Percentiles rank a stretch among this genome's conserved stretches.
Evolutionary conservation across 2,329 filamentous ascomycete genomes (phyloP).

Genomic region (Aspergillus calidoustus): DNA sequence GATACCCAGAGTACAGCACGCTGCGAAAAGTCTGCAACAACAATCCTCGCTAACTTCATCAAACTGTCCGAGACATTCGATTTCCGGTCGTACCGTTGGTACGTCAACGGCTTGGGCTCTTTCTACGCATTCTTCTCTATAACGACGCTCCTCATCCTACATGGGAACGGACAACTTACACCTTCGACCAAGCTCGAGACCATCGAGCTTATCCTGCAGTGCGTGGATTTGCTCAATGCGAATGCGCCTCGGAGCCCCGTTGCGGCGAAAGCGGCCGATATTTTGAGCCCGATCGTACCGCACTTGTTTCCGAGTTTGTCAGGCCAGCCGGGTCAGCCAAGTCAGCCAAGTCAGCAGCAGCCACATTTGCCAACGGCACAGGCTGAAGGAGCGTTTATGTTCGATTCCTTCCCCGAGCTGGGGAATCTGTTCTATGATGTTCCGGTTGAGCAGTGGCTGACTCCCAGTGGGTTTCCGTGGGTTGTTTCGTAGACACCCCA

Average conservation of each 20-base stretch:
- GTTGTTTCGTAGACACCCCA: background rate
- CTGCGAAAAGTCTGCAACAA: slow-evolving; percentile 4
- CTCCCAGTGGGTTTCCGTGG: slow-evolving; percentile 2
- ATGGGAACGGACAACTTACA: slow-evolving; percentile 1
- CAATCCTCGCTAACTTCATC: slow-evolving; percentile 13
- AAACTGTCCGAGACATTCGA: slow-evolving; percentile 14
- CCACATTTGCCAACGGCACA: too few species aligned
- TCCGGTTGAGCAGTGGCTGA: slow-evolving; percentile 1
- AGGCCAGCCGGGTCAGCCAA: background rate
- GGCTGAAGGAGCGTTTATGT: background rate
- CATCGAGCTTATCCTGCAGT: background rate
- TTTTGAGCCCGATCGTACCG: background rate
- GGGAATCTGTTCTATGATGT: slow-evolving; percentile 1
- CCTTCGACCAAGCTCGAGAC: background rate
- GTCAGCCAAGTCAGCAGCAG: background rate
- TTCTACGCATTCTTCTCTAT: slow-evolving; percentile 34
- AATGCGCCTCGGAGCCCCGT: background rate
- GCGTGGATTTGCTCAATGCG: background rate
- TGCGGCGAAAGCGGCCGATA: background rate
- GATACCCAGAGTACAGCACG: background rate
- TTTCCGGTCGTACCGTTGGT: slow-evolving; percentile 31
- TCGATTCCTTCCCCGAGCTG: background rate
- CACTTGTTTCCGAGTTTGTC: background rate
- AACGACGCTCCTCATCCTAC: slow-evolving; percentile 20
- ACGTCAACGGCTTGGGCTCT: slow-evolving; percentile 29